Percentiles rank a stretch among this genome's conserved stretches.
Conservation (phyloP, 1,284 basidiomycete genomes). For the Taiwanofungus camphoratus region DNA sequence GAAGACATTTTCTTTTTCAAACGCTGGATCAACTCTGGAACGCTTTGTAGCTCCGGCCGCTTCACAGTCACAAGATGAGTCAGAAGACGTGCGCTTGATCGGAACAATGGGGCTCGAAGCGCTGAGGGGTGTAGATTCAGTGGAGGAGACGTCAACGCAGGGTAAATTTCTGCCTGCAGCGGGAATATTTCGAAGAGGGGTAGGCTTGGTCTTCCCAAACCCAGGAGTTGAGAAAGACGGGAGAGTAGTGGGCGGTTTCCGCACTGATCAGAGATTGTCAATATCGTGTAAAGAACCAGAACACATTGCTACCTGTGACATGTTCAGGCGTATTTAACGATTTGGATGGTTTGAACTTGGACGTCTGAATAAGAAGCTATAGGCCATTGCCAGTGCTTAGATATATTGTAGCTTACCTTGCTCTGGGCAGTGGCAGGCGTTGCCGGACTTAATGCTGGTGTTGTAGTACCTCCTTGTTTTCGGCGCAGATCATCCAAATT, state of each 20-base stretch:
- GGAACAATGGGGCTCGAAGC: conserved; percentile 19
- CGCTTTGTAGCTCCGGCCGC: conserved; percentile 21
- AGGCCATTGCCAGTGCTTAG: background rate
- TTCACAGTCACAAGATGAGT: conserved; percentile 11
- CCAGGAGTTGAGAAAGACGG: conserved; percentile 28
- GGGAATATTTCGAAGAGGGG: conserved; percentile 7
- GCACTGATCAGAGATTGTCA: conserved; percentile 7
- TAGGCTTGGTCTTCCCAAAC: conserved; percentile 23
- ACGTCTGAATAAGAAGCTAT: conserved; percentile 10
- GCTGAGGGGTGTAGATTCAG: conserved; percentile 17
- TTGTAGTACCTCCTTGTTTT: conserved; percentile 9
- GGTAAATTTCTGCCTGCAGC: conserved; percentile 12
- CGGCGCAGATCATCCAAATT: conserved; percentile 29
- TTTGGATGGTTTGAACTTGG: conserved; percentile 30
- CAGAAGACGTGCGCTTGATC: conserved; percentile 23
- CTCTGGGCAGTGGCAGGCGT: conserved; percentile 7
- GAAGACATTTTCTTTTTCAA: conserved; percentile 26
- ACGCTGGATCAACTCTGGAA: conserved; percentile 12
- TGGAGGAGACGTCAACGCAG: conserved; percentile 17
- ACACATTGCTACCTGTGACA: conserved; percentile 13
- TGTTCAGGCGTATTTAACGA: conserved; percentile 12
- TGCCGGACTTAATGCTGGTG: conserved; percentile 7
- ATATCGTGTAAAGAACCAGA: background rate
- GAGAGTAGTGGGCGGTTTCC: conserved; percentile 12
- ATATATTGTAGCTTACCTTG: conserved; percentile 14